Base-by-base conservation (phyloP, 2,329 filamentous ascomycete species). In the Dothideomycetes sp. region DNA sequence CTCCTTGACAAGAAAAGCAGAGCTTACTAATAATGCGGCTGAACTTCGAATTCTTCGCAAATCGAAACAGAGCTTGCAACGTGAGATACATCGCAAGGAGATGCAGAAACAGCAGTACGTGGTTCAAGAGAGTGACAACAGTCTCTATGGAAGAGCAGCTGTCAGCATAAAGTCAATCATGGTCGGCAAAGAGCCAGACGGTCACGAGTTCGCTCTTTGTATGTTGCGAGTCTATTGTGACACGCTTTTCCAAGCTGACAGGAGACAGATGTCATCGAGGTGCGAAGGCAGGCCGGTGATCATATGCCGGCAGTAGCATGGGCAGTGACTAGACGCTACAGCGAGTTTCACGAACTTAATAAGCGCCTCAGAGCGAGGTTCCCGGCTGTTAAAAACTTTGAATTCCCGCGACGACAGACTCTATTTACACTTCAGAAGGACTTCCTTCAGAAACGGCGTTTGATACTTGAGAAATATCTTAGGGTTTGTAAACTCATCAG, bases 381-480 rank as follows among this genome's bases (percentile, higher is more conserved):
- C 52, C 79, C 87, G 0, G 88, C 85, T 12, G 87, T 96, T 12
- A 78, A 88, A 36, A 78, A 85, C 48, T 72, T 98, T 2, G 89
- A 96, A 51, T 96, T 98, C 54, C 91, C 91, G 1, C 75, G 89
- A 14, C 76, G 93, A 29, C 81, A 91, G 44, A 81, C 96, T 64
- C 83, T 98, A 38, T 87, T 96, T 79, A 96, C 95, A 54, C 75
- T 98, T 2, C 91, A 98, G 56, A 89, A 79, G 57, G 91, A 98
- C 52, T 98, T 98, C 54, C 66, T 98, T 14, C 83, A 93, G 51
- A 96, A 94, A 61, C 77, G 91, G 18, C 77, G 86, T 8, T 62
- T 79, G 22, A 87, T 84, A 0, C 69, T 98, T 2, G 89, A 98
- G 59, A 78, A 78, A 35, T 98, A 96, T 55, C 64, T 98, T 3